A percentile compares a stretch with the other conserved stretches of the same genome.
These are phyloP conservation scores for Solanum aculeatissimum DNA, from an alignment of 305 asterid genomes.

Conservation along the genomic window DNA sequence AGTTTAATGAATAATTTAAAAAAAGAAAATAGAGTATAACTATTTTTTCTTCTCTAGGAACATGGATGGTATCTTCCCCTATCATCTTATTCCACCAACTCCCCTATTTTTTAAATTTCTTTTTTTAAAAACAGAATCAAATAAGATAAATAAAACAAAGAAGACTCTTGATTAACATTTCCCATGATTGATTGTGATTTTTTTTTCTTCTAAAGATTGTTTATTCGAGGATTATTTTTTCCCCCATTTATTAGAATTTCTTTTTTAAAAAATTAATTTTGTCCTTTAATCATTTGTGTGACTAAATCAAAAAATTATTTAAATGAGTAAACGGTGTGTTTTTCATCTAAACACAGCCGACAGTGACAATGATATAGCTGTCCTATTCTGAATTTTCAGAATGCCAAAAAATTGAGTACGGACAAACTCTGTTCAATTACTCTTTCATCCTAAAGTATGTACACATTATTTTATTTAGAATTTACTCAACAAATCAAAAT, in stretches of 20 bases:
- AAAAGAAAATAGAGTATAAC: background rate
- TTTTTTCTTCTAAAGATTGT: background rate
- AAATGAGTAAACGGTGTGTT: slow-evolving; percentile 1
- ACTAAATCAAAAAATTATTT: background rate
- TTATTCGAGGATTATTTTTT: background rate
- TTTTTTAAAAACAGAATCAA: slow-evolving; percentile 10
- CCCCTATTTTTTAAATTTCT: no score
- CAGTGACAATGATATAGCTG: slow-evolving; percentile 32
- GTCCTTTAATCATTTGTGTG: slow-evolving; percentile 14
- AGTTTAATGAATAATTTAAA: background rate
- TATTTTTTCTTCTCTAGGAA: background rate
- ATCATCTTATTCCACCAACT: slow-evolving; percentile 25
- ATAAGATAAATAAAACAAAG: slow-evolving; percentile 9
- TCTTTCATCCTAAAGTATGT: no score
- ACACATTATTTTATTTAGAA: background rate
- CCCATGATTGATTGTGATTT: slow-evolving; percentile 21
- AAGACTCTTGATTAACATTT: slow-evolving; percentile 16
- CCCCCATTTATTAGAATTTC: background rate
- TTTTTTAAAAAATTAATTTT: no score
- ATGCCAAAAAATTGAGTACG: background rate
- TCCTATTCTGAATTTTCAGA: slow-evolving; percentile 7
- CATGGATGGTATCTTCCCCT: slow-evolving; percentile 2
- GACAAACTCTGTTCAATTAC: background rate
- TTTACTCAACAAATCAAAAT: background rate
- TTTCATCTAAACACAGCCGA: slow-evolving; percentile 24